A percentile compares a stretch with the other conserved stretches of the same genome.
phyloP scores from a whole-genome alignment of 2,329 filamentous ascomycete genomes.

The Rutstroemia sp. region DNA sequence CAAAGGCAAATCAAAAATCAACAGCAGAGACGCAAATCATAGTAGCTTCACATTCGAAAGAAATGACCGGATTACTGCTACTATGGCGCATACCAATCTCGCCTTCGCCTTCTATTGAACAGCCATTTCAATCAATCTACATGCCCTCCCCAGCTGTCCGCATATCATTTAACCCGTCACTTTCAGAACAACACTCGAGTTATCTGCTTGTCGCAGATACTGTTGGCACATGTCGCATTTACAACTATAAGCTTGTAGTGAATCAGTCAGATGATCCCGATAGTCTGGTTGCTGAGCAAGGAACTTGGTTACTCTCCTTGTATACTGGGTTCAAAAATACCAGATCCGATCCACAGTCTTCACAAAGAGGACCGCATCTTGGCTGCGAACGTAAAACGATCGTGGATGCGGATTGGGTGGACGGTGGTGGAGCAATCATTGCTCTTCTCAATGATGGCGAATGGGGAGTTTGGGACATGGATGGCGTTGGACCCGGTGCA shows the following conservation, averaged over 20 bases:
- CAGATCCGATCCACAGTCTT: conserved; percentile 15
- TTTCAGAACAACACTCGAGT: conserved; percentile 35
- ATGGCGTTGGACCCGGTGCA: conserved; percentile 45
- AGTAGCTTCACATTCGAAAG: conserved; percentile 52
- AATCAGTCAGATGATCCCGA: conserved; percentile 38
- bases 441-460: conserved; percentile 54
- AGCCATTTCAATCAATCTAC: conserved; percentile 54
- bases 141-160: conserved; percentile 46
- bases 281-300: conserved; percentile 35
- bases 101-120: conserved; percentile 27
- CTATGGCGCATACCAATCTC: conserved; percentile 49
- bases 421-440: conserved; percentile 51
- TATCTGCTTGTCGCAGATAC: conserved; percentile 51
- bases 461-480: conserved; percentile 63
- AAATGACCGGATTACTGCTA: conserved; percentile 50
- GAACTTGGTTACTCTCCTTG: conserved; percentile 57
- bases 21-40: conserved; percentile 38
- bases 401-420: conserved; percentile 56
- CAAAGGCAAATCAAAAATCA: conserved; percentile 13
- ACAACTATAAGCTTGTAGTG: conserved; percentile 50
- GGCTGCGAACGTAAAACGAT: conserved; percentile 48
- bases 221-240: conserved; percentile 50
- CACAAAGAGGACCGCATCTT: conserved; percentile 41
- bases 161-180: conserved; percentile 53
- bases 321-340: conserved; percentile 34